Conservation (phyloP, 805 yeast species). For the Phaffomyces thermotolerans region DNA sequence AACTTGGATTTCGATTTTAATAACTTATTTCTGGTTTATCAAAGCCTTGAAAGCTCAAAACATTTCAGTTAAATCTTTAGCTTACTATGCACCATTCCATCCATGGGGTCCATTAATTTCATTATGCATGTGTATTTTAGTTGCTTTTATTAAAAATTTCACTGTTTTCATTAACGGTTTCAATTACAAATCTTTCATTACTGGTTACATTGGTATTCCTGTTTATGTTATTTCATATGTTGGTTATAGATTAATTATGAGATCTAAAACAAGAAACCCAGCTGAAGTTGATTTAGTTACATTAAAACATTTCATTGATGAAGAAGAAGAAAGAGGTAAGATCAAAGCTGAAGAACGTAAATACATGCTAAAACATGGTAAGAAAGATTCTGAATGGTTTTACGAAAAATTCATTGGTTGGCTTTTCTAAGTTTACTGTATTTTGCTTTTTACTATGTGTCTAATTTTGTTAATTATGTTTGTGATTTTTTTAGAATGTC, state of each 20-base stretch:
- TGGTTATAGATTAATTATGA: constrained; percentile 54
- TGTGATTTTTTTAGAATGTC: background rate
- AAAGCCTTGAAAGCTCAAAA: constrained; percentile 65
- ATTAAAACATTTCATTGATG: constrained; percentile 33
- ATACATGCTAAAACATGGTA: constrained; percentile 18
- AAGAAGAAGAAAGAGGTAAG: constrained; percentile 21
- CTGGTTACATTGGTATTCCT: constrained; percentile 72
- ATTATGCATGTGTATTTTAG: constrained; percentile 42
- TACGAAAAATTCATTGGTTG: constrained; percentile 38
- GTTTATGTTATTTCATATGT: constrained; percentile 64
- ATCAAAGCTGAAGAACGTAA: constrained; percentile 20
- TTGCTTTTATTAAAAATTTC: constrained; percentile 62
- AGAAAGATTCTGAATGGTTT: constrained; percentile 33
- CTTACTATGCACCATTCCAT: constrained; percentile 62
- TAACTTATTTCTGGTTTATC: constrained; percentile 61
- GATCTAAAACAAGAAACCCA: constrained; percentile 40
- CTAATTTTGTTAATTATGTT: background rate
- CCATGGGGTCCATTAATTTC: constrained; percentile 64
- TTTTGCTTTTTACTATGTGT: too few species aligned
- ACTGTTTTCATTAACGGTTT: constrained; percentile 65
- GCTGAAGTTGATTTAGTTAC: constrained; percentile 55
- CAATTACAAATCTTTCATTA: constrained; percentile 59
- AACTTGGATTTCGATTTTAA: constrained; percentile 66
- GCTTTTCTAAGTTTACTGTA: background rate
- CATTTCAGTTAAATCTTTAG: constrained; percentile 43